These are phyloP conservation scores for Calocybe gangraenosa DNA, from an alignment of 768 basidiomycete genomes.

Conservation along the genomic window DNA sequence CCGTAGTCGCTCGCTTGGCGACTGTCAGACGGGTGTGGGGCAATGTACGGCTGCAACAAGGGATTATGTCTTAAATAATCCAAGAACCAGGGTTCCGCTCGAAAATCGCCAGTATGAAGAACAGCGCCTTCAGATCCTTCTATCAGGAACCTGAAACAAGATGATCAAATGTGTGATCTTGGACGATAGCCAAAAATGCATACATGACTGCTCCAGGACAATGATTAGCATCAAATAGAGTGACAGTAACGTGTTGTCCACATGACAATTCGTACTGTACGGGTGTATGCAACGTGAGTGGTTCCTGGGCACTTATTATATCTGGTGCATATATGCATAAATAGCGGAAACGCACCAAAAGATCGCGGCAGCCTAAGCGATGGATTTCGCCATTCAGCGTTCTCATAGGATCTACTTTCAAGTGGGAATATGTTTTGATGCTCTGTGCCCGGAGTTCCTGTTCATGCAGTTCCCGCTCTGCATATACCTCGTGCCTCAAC, in stretches of 20 bases:
- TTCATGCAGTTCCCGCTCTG: slow-evolving; percentile 57
- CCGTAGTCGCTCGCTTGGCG: background rate
- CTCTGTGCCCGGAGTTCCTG: slow-evolving; percentile 46
- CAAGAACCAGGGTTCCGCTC: slow-evolving; percentile 82
- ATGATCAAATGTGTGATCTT: background rate
- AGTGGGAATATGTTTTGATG: slow-evolving; percentile 59
- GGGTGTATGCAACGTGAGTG: slow-evolving; percentile 61
- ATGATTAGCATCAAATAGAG: slow-evolving; percentile 88
- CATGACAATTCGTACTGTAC: slow-evolving; percentile 54
- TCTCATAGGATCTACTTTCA: slow-evolving; percentile 52
- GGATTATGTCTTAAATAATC: slow-evolving; percentile 65
- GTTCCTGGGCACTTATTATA: slow-evolving; percentile 34
- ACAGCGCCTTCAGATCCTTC: slow-evolving; percentile 67
- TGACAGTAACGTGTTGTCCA: slow-evolving; percentile 62
- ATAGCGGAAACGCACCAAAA: slow-evolving; percentile 45
- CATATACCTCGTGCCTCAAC: slow-evolving; percentile 67
- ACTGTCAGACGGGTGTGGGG: slow-evolving; percentile 16
- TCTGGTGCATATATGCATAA: background rate
- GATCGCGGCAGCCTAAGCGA: slow-evolving; percentile 56
- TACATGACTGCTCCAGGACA: slow-evolving; percentile 94
- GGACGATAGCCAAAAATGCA: slow-evolving; percentile 17
- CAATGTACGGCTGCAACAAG: slow-evolving; percentile 67
- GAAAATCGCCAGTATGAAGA: slow-evolving; percentile 91
- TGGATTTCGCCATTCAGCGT: slow-evolving; percentile 43
- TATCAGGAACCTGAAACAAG: slow-evolving; percentile 67